Base-by-base conservation (phyloP, 176 grass and related monocot species). In the Oryza meyeriana region DNA sequence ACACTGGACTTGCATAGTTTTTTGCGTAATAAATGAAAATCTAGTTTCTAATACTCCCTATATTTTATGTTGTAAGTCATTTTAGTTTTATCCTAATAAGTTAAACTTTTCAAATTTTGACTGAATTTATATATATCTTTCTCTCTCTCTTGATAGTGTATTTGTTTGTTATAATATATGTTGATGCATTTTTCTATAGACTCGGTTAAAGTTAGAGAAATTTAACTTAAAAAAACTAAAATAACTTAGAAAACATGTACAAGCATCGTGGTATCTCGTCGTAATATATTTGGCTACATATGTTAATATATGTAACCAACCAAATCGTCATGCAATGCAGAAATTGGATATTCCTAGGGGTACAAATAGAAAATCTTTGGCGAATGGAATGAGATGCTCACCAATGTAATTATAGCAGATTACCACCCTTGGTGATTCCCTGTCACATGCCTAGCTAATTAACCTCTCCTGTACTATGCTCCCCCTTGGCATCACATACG, bases 381-480 rank as follows among this genome's bases (percentile, higher is more conserved):
- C 1, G 52, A 64, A 28, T 81, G 52, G 82, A 76, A 80, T 71
- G 30, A 76, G 72, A 85, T 89, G 78, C 83, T 76, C 71, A 36
- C 5, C 35, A 72, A 50, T 22, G 79, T 55, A 58, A 42, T 59
- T 59, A 25, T 42, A 36, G 77, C 83, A 58, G 20, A 75, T 81
- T 44, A 61, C 75, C 59, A 11, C 14, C 59, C 8, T 18, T 31
- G 47, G 55, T 66, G 93, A 95, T 95, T 92, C 90, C 67, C 39
- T 47, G 72, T 87, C 88, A 87, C 80, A 82, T 91, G 87, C 80
- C 81, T 83, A 87, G 66, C 39, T 33, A 42, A 20, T 31, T 22
- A 79, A 28, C 28, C 57, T 26, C 63, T 29, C 26, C 26, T 45
- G 25, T 22, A n/a, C n/a, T n/a, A 13, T 39, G 65, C 35, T 24